Evolutionary conservation across 805 yeast genomes (phyloP).

Genomic region (Yamadazyma sp.): DNA sequence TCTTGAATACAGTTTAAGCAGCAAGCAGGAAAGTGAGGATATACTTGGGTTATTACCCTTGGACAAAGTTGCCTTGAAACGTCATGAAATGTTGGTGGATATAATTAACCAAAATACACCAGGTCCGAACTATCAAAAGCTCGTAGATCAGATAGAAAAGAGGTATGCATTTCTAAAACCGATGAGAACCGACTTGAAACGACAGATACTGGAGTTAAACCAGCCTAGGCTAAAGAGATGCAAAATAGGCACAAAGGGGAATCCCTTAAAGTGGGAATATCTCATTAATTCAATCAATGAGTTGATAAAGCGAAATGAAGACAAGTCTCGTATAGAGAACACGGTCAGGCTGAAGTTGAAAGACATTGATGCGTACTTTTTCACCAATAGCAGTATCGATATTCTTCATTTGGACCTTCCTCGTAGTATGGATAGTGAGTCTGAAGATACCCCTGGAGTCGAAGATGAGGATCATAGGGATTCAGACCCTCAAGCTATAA

Average conservation of each 20-base stretch:
- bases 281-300: slow-evolving; percentile 32
- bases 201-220: slow-evolving; percentile 3
- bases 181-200: slow-evolving; percentile 19
- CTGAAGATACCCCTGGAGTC: slow-evolving; percentile 14
- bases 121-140: background rate
- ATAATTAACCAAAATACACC: background rate
- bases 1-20: slow-evolving; percentile 57
- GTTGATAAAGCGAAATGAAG: slow-evolving; percentile 31
- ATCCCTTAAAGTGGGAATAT: slow-evolving; percentile 23
- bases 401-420: slow-evolving; percentile 8
- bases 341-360: slow-evolving; percentile 42
- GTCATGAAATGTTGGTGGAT: slow-evolving; percentile 1
- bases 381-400: slow-evolving; percentile 46
- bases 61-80: slow-evolving; percentile 12
- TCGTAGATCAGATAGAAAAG: background rate
- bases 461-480: background rate
- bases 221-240: background rate
- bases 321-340: slow-evolving; percentile 34
- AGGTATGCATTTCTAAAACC: slow-evolving; percentile 30
- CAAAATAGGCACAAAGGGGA: slow-evolving; percentile 9
- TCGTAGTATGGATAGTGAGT: slow-evolving; percentile 31
- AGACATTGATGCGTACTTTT: slow-evolving; percentile 51
- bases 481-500: too few species aligned
- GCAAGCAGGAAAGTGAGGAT: slow-evolving; percentile 44
- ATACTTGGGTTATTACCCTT: slow-evolving; percentile 29